These are phyloP conservation scores for Bacidia rubella DNA, from an alignment of 495 filamentous ascomycete genomes.

Conservation along the genomic window DNA sequence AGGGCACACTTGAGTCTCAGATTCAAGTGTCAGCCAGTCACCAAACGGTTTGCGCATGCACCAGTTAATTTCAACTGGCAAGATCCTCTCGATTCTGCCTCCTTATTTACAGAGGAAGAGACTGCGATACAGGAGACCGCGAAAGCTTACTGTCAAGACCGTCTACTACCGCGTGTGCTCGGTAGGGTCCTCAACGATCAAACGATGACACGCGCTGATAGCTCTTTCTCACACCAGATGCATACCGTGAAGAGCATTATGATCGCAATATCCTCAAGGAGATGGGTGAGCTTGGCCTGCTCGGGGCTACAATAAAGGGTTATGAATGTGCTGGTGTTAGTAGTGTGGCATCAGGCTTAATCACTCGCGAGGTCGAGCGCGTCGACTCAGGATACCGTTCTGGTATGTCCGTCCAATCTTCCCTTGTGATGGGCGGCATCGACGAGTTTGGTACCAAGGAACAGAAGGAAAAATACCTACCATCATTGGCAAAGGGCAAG, in stretches of 20 bases:
- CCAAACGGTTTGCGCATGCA: constrained; percentile 34
- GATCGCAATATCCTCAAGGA: constrained; percentile 79
- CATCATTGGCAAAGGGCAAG: constrained; percentile 73
- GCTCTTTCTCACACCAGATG: constrained; percentile 43
- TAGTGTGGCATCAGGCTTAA: constrained; percentile 80
- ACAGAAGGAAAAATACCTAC: constrained; percentile 79
- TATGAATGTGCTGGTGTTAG: constrained; percentile 92
- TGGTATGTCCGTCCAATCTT: constrained; percentile 92
- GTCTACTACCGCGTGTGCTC: constrained; percentile 68
- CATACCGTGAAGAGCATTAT: constrained; percentile 87
- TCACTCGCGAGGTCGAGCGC: constrained; percentile 89
- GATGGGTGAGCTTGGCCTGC: constrained; percentile 88
- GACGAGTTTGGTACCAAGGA: constrained; percentile 82
- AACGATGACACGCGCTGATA: too few relatives aligned
- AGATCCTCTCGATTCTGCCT: constrained; percentile 66
- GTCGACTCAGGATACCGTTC: constrained; percentile 93
- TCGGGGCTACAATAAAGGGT: constrained; percentile 83
- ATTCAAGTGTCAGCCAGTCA: not conserved
- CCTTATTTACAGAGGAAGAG: constrained; percentile 77
- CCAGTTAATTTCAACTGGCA: constrained; percentile 72
- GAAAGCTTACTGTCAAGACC: constrained; percentile 84
- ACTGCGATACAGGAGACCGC: constrained; percentile 78
- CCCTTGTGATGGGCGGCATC: constrained; percentile 93
- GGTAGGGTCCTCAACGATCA: constrained; percentile 49
- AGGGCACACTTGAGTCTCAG: not conserved